Evolutionary conservation across 306 rosid genomes (phyloP), one percentile per base, ranked within the genome.

Genomic region (Canavalia ensiformis): DNA sequence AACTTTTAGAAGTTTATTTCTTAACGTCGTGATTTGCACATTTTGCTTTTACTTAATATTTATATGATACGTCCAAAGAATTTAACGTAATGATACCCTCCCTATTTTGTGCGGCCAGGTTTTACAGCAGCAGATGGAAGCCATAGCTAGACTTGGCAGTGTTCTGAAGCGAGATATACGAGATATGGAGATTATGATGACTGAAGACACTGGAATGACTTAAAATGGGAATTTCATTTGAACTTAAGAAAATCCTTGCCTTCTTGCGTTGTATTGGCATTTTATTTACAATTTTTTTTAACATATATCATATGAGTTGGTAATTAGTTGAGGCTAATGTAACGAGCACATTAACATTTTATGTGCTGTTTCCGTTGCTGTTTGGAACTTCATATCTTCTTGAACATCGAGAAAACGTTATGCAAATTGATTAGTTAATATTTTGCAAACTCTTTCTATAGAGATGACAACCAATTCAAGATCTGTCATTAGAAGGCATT

Each of bases 81-180:
- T 49, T 51, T 7, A 4, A 3, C 46, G 68, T 50, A 66, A 49
- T 45, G 46, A 46, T 25, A 10, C 54, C 60, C 34, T 52, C 54
- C 60, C 34, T 52, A 3, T 68, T 79, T 63, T 63, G 69, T 86
- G 82, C 6, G 79, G 67, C 28, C 89, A 96, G 99, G 97, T 96
- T 60, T 88, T 96, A 65, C 98, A 93, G 68, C 94, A 96, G 87
- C 99, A 96, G 85, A 96, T 94, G 1, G 99, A 92, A 72, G 99
- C 98, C 68, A 87, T 96, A 75, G 97, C 94, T 34, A 90, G 96
- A 87, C 97, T 96, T 28, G 97, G 98, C 34, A 86, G 58, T 84
- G 97, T 96, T 80, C 87, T 96, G 80, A 96, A 90, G 91, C 96
- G 98, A 35, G 99, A 96, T 80, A 63, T 83, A 41, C 84, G 99